phyloP scores from a whole-genome alignment of 768 basidiomycete genomes.

The Lactifluus echinatus region DNA sequence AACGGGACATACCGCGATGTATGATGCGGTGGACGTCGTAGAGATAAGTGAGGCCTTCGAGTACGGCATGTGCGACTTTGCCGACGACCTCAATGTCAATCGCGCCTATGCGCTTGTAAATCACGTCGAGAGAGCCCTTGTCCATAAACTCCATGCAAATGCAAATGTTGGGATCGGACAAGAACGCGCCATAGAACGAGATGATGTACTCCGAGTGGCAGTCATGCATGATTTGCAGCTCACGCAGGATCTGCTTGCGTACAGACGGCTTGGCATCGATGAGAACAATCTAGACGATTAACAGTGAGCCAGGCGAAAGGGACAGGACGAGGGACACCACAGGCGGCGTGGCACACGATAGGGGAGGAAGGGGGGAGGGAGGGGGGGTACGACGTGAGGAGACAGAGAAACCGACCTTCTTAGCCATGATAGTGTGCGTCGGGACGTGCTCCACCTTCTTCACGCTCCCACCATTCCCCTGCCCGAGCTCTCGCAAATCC shows the following conservation, averaged over 20 bases:
- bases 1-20: constrained; percentile 73
- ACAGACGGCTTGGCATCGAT: constrained; percentile 96
- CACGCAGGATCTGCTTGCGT: constrained; percentile 94
- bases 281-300: constrained; percentile 64
- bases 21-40: constrained; percentile 98
- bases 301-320: not conserved
- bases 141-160: constrained; percentile 98
- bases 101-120: constrained; percentile 93
- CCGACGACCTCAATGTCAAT: constrained; percentile 91
- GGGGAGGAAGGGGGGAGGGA: too few species aligned
- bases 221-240: constrained; percentile 98
- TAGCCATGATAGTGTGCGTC: constrained; percentile 91
- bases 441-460: constrained; percentile 92
- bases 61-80: constrained; percentile 88
- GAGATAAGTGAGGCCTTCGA: constrained; percentile 92
- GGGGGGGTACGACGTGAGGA: too few species aligned
- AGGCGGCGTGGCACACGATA: too few species aligned
- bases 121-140: constrained; percentile 87
- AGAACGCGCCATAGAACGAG: constrained; percentile 94
- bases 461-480: constrained; percentile 96
- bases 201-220: constrained; percentile 92
- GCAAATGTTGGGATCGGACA: constrained; percentile 96
- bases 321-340: not conserved
- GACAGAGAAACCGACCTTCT: too few species aligned
- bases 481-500: constrained; percentile 84